A percentile compares a stretch with the other conserved stretches of the same genome.
Conservation (phyloP, 768 basidiomycete species). For the Cytidiella melzeri region DNA sequence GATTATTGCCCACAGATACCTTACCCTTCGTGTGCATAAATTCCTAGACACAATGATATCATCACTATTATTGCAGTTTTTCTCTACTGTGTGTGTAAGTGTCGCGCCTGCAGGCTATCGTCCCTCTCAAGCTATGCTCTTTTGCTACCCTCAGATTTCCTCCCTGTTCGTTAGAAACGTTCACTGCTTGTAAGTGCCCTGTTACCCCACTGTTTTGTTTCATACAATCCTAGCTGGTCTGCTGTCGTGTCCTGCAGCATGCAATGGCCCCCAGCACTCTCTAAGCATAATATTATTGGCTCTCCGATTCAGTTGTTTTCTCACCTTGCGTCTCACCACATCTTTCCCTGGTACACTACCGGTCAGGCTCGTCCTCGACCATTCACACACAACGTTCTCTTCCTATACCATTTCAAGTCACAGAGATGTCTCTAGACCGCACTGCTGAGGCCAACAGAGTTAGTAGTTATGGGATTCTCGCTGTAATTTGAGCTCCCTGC, state of each 20-base stretch:
- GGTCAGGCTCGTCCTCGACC: constrained; percentile 2
- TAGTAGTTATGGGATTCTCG: constrained; percentile 24
- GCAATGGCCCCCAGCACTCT: not conserved
- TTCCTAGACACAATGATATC: no score
- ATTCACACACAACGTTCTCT: not conserved
- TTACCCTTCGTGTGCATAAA: not conserved
- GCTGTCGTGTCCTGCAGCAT: not conserved
- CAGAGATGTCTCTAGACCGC: constrained; percentile 39
- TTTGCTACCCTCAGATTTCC: no score
- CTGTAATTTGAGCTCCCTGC: constrained; percentile 13
- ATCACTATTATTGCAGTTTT: not conserved
- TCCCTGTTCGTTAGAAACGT: no score
- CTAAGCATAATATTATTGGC: constrained; percentile 8
- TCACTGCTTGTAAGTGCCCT: no score
- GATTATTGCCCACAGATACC: not conserved
- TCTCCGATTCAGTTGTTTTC: constrained; percentile 11
- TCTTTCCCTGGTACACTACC: constrained; percentile 7
- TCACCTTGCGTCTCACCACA: constrained; percentile 11
- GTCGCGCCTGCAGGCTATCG: not conserved
- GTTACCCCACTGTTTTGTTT: no score
- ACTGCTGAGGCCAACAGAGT: constrained; percentile 47
- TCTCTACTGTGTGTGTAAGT: not conserved
- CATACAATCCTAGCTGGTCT: no score
- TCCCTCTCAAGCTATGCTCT: no score
- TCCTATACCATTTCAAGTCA: not conserved